Conservation (phyloP, 441 rosid species). For the Gossypium davidsonii region DNA sequence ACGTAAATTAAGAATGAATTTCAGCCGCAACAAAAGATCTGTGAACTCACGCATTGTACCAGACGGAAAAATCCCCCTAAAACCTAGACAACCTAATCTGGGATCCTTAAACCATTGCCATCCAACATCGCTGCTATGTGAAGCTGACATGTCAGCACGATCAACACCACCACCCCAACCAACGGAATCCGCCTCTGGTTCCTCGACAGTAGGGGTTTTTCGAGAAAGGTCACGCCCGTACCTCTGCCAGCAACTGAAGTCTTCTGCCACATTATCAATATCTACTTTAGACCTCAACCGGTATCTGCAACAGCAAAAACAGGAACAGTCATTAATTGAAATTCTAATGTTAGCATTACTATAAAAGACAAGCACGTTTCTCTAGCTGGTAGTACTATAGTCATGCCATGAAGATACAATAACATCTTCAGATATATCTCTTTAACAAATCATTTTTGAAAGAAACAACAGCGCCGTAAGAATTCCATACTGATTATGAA, state of each 20-base stretch:
- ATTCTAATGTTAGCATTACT: background rate
- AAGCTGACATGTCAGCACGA: constrained; percentile 45
- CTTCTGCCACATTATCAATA: constrained; percentile 63
- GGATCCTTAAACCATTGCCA: constrained; percentile 95
- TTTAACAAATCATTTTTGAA: background rate
- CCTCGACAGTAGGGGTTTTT: constrained; percentile 32
- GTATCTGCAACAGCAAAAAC: constrained; percentile 42
- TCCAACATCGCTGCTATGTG: constrained; percentile 50
- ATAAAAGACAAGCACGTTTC: background rate
- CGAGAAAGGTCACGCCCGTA: constrained; percentile 43
- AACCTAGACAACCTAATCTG: constrained; percentile 75
- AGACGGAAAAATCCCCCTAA: constrained; percentile 64
- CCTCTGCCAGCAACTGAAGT: constrained; percentile 80
- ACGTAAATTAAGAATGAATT: background rate
- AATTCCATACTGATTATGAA: background rate
- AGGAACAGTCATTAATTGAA: background rate
- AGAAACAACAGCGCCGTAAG: background rate
- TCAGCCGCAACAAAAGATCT: constrained; percentile 2
- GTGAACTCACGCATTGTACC: constrained; percentile 48
- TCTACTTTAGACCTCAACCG: constrained; percentile 84
- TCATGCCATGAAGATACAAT: background rate
- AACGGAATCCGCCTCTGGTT: constrained; percentile 58
- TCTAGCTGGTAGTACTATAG: background rate
- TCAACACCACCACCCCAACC: constrained; percentile 68
- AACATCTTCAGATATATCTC: background rate